Percentiles rank a stretch among this genome's conserved stretches.
Evolutionary conservation across 2,329 filamentous ascomycete genomes (phyloP).

Genomic region (Ophiostoma fasciatum): DNA sequence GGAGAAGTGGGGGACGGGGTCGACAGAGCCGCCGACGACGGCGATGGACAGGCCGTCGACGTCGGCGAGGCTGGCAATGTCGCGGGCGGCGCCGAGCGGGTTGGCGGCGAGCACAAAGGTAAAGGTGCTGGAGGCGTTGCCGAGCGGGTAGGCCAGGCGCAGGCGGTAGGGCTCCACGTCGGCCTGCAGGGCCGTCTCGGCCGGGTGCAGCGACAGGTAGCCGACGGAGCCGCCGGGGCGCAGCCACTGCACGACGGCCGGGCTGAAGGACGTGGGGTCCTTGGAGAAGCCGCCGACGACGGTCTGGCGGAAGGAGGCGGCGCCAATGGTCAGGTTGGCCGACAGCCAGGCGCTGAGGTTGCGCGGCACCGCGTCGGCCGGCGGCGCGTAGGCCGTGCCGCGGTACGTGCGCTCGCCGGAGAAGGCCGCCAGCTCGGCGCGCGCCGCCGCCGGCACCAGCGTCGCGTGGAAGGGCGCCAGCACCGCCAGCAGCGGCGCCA

Average conservation of each 20-base stretch:
- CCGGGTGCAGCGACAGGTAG: slow-evolving; percentile 19
- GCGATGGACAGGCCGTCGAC: slow-evolving; percentile 31
- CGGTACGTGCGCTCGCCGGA: slow-evolving; percentile 35
- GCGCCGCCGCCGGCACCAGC: slow-evolving; percentile 31
- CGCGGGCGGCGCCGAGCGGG: slow-evolving; percentile 24
- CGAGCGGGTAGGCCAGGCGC: slow-evolving; percentile 37
- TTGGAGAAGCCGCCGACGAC: slow-evolving; percentile 38
- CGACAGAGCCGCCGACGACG: slow-evolving; percentile 27
- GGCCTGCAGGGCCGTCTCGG: slow-evolving; percentile 24
- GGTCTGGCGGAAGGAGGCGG: slow-evolving; percentile 40
- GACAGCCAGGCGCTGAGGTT: slow-evolving; percentile 47
- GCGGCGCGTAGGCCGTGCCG: slow-evolving; percentile 40
- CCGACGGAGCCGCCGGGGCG: slow-evolving; percentile 22
- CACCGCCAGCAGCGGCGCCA: slow-evolving; percentile 40
- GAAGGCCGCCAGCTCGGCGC: slow-evolving; percentile 15
- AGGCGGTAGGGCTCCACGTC: slow-evolving; percentile 27
- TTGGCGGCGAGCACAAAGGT: slow-evolving; percentile 32
- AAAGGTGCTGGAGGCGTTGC: slow-evolving; percentile 33
- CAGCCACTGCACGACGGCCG: slow-evolving; percentile 44
- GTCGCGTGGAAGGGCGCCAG: slow-evolving; percentile 33
- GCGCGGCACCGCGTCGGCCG: slow-evolving; percentile 38
- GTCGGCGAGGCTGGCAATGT: slow-evolving; percentile 30
- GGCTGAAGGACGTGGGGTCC: slow-evolving; percentile 39
- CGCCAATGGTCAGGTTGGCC: slow-evolving; percentile 42
- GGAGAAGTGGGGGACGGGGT: slow-evolving; percentile 22